Evolutionary conservation across 148 eudicot species (phyloP).

Genomic region (Nepenthes mirabilis): DNA sequence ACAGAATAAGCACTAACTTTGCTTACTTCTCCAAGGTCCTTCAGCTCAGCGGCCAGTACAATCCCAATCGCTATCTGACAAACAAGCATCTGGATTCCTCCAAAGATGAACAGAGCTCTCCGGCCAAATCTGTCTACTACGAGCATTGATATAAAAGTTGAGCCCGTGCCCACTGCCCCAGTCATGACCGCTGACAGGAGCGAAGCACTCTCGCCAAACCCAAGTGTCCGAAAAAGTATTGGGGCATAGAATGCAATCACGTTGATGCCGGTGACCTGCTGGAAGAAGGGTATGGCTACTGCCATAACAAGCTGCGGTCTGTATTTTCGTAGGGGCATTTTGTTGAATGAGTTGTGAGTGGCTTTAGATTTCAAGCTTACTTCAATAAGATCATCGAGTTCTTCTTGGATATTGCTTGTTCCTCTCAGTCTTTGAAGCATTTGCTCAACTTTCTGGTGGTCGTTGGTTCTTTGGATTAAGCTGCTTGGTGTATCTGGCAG

Average conservation of each 20-base stretch:
- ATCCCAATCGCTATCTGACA: constrained; percentile 3
- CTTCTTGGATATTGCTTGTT: too few relatives aligned
- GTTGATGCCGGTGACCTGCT: constrained; percentile 32
- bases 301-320: constrained; percentile 21
- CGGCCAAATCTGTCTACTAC: constrained; percentile 19
- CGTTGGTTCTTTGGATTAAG: constrained; percentile 12
- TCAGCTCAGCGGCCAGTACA: too few relatives aligned
- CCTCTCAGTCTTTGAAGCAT: too few relatives aligned
- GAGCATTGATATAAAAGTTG: constrained; percentile 15
- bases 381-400: too few relatives aligned
- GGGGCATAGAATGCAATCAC: constrained; percentile 37
- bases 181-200: constrained; percentile 23
- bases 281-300: constrained; percentile 20
- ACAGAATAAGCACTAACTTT: constrained; percentile 7
- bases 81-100: constrained; percentile 22
- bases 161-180: constrained; percentile 12
- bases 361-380: too few relatives aligned
- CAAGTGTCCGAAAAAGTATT: constrained; percentile 24
- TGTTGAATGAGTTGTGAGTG: too few relatives aligned
- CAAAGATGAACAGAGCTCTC: constrained; percentile 18
- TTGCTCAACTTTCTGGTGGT: too few relatives aligned
- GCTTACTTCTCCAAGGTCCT: constrained; percentile 4
- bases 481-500: constrained; percentile 37
- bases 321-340: too few relatives aligned
- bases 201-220: constrained; percentile 21